phyloP scores from a whole-genome alignment of 2,329 filamentous ascomycete genomes.

The Fonsecaea pedrosoi region DNA sequence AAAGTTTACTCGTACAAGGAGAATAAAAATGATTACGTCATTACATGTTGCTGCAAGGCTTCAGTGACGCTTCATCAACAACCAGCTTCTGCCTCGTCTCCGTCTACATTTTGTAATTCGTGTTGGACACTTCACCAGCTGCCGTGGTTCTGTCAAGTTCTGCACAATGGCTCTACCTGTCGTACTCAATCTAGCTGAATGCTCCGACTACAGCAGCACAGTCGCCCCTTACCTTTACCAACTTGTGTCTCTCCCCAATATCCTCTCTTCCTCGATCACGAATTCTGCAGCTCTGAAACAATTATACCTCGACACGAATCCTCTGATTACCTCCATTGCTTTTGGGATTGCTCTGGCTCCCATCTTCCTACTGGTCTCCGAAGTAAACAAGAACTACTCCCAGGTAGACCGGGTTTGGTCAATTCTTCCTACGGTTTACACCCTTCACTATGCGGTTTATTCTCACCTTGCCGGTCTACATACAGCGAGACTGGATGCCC shows the following conservation, averaged over 20 bases:
- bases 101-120: background rate
- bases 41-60: background rate
- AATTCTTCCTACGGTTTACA: constrained; percentile 83
- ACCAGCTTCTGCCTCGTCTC: background rate
- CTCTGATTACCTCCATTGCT: constrained; percentile 75
- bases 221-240: constrained; percentile 77
- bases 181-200: constrained; percentile 74
- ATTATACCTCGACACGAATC: constrained; percentile 85
- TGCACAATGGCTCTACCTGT: constrained; percentile 71
- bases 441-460: constrained; percentile 84
- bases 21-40: background rate
- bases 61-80: background rate
- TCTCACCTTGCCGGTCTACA: constrained; percentile 75
- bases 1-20: background rate
- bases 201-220: constrained; percentile 75
- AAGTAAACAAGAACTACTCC: constrained; percentile 93
- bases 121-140: background rate
- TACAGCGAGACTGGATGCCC: constrained; percentile 73
- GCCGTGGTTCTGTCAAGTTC: background rate
- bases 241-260: constrained; percentile 71
- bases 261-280: constrained; percentile 65
- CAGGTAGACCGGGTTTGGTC: constrained; percentile 95
- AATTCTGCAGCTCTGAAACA: constrained; percentile 68
- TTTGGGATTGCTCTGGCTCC: constrained; percentile 73
- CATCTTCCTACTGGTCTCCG: constrained; percentile 76